Evolutionary conservation across 2,329 filamentous ascomycete genomes (phyloP), one percentile per base, ranked within the genome.

Genomic region (Paraphoma sp.): DNA sequence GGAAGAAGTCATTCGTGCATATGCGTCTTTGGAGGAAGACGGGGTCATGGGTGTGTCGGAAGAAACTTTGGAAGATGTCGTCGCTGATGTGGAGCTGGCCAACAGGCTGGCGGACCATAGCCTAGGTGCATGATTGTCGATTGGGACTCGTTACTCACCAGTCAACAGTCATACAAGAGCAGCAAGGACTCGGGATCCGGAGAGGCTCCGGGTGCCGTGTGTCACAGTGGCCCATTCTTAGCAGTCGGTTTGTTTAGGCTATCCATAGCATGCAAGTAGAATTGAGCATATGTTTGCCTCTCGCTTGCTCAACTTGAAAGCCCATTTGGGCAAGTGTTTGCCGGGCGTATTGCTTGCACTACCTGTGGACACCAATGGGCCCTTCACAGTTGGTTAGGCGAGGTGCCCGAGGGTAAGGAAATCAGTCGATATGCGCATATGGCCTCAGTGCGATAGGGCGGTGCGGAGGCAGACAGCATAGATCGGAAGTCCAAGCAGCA

Each of bases 1-100:
- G 29, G 63, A 66, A 17, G 62, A 67, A 11, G 58, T 68, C 16
- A 61, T 69, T 16, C 63, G 57, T 23, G 59, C 62, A 18, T 71
- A 71, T 55, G 57, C 58, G 17, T 30, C 43, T 11, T 40, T 49
- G 11, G 44, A 59, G 6, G 38, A 55, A 11, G 18, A 45, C 16
- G 31, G 51, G 44, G 49, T 50, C 40, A 41, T 45, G 45, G 42
- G 18, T n/a, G 31, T 58, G 6, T 53, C 45, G 8, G 48, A 49
- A 17, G n/a, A 50, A 12, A 46, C 47, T 16, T 38, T 47, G 36
- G 48, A 49, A 23, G 40, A 45, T 17, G 40, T 52, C 10, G 50
- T 23, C 10, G 47, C 28, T 8, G 53, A 65, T 8, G 51, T 63
- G 18, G 58, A 59, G 14, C 36, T 58, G 6, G 62, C 59, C 4